These are phyloP conservation scores for Fusarium poae DNA, from an alignment of 2,329 filamentous ascomycete species.

Conservation along the genomic window DNA sequence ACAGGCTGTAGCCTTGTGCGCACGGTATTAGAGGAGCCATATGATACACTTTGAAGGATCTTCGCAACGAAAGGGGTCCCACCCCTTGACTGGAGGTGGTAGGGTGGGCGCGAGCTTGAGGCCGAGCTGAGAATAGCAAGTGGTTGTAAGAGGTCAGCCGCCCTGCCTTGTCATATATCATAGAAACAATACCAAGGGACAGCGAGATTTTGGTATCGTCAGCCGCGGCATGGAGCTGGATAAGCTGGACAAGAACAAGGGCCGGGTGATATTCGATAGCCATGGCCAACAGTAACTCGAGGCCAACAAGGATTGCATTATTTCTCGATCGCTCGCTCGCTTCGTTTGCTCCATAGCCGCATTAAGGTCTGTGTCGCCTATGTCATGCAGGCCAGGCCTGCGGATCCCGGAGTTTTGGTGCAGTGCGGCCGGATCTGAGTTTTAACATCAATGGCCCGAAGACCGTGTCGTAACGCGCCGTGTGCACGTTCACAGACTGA, in stretches of 20 bases:
- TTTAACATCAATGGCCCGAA: conserved; percentile 11
- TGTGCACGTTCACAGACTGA: conserved; percentile 7
- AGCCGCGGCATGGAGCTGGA: conserved; percentile 1
- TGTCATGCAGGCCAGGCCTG: conserved; percentile 28
- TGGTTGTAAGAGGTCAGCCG: conserved; percentile 23
- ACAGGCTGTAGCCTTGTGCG: conserved; percentile 5
- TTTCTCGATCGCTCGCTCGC: conserved; percentile 17
- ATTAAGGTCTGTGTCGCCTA: conserved; percentile 33
- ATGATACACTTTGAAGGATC: conserved; percentile 24
- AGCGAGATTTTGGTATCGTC: conserved; percentile 14
- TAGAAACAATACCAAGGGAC: conserved; percentile 8
- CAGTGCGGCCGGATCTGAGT: conserved; percentile 3
- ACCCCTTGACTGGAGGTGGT: conserved; percentile 23
- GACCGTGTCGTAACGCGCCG: conserved; percentile 11
- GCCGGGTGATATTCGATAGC: conserved; percentile 1
- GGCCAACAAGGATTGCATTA: conserved; percentile 18
- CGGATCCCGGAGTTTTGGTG: conserved; percentile 12
- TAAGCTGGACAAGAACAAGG: conserved; percentile 1
- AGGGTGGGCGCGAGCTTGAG: conserved; percentile 41
- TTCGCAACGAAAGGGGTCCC: conserved; percentile 11
- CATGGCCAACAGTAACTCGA: conserved; percentile 6
- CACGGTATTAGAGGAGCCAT: background rate
- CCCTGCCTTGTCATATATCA: conserved; percentile 19
- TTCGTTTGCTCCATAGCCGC: conserved; percentile 14
- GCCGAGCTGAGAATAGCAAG: conserved; percentile 22